Conservation (phyloP, 768 basidiomycete genomes). For the Rhodotorula sphaerocarpa region DNA sequence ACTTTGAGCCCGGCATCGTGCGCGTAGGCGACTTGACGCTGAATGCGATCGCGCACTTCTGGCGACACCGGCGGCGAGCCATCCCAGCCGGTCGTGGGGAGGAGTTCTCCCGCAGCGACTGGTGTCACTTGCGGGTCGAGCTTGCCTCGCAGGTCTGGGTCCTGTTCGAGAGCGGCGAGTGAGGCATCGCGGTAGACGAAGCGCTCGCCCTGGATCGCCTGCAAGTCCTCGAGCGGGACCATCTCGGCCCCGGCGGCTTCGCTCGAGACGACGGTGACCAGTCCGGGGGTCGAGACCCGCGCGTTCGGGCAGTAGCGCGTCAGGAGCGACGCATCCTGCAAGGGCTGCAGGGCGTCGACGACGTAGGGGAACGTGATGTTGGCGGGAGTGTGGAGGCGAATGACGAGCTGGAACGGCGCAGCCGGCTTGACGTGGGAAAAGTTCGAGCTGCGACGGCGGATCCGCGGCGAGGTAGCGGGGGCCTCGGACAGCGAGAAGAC, state of each 20-base stretch:
- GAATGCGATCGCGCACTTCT: background rate
- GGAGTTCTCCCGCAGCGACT: slow-evolving; percentile 3
- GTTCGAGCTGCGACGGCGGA: slow-evolving; percentile 16
- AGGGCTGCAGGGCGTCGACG: slow-evolving; percentile 12
- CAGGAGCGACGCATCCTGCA: slow-evolving; percentile 21
- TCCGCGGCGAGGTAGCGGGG: background rate
- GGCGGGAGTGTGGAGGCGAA: slow-evolving; percentile 10
- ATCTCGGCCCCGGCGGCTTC: slow-evolving; percentile 10
- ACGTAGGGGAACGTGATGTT: slow-evolving; percentile 12
- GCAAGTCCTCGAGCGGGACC: slow-evolving; percentile 10
- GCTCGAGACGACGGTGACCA: slow-evolving; percentile 20
- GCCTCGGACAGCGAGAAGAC: background rate
- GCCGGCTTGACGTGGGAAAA: slow-evolving; percentile 8
- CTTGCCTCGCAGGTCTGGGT: background rate
- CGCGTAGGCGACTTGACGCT: slow-evolving; percentile 1
- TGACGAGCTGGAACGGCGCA: slow-evolving; percentile 10
- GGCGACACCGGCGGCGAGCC: background rate
- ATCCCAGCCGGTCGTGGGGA: slow-evolving; percentile 10
- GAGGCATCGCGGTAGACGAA: slow-evolving; percentile 15
- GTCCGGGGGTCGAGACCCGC: background rate
- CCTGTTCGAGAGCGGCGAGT: background rate
- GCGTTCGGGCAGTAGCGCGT: slow-evolving; percentile 22
- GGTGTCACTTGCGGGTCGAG: background rate
- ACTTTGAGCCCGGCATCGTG: slow-evolving; percentile 5
- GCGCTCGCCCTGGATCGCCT: slow-evolving; percentile 1